Evolutionary conservation across 306 rosid genomes (phyloP).

Genomic region (Cucumis cinereus): DNA sequence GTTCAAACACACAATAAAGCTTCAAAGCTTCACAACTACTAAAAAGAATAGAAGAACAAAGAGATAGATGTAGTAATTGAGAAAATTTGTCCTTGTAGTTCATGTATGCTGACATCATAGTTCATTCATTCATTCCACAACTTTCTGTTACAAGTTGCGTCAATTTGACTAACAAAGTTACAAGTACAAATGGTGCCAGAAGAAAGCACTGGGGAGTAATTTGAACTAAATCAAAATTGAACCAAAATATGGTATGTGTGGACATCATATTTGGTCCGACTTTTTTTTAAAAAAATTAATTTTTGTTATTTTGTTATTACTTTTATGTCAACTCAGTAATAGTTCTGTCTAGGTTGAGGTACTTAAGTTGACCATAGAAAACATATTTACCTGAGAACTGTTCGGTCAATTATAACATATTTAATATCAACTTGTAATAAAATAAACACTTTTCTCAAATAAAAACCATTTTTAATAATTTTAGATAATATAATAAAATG

Average conservation of each 20-base stretch:
- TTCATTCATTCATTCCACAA: conserved; percentile 6
- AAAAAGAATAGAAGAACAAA: not conserved
- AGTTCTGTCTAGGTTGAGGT: too few species aligned
- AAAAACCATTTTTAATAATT: too few species aligned
- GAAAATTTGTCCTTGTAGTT: not conserved
- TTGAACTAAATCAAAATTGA: not conserved
- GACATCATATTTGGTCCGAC: too few species aligned
- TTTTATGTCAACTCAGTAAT: too few species aligned
- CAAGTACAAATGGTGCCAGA: not conserved
- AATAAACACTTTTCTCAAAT: too few species aligned
- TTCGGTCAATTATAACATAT: too few species aligned
- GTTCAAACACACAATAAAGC: not conserved
- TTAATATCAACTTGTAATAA: too few species aligned
- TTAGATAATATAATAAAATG: too few species aligned
- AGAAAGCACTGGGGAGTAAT: not conserved
- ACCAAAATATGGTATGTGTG: not conserved
- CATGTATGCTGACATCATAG: not conserved
- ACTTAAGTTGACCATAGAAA: too few species aligned
- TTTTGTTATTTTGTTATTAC: too few species aligned
- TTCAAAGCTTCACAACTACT: not conserved
- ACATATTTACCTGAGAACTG: too few species aligned
- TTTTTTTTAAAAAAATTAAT: too few species aligned
- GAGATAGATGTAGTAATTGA: not conserved
- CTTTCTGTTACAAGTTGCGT: not conserved
- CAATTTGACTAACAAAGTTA: not conserved